These are phyloP conservation scores for Phaeosphaeria sp. DNA, from an alignment of 2,329 filamentous ascomycete species.

Conservation along the genomic window DNA sequence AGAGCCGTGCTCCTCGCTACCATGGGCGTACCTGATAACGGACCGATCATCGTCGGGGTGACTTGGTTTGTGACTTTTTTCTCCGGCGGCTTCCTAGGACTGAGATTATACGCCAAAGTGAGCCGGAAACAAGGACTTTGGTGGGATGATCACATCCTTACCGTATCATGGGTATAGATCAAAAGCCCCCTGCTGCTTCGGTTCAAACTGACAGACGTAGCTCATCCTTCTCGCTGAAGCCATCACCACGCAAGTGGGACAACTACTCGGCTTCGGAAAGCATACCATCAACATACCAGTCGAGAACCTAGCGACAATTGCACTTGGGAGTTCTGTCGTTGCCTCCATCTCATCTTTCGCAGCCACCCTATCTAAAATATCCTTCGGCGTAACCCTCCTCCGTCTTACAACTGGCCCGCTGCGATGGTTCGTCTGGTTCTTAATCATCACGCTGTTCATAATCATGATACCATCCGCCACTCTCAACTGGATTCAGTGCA, in stretches of 20 bases:
- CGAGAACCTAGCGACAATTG: constrained; percentile 22
- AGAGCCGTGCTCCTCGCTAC: constrained; percentile 6
- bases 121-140: constrained; percentile 32
- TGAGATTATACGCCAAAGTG: constrained; percentile 36
- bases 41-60: constrained; percentile 30
- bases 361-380: constrained; percentile 34
- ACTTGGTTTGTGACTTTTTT: constrained; percentile 33
- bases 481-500: constrained; percentile 28
- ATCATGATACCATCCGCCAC: constrained; percentile 33
- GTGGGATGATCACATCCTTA: constrained; percentile 40
- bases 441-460: constrained; percentile 30
- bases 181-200: background rate
- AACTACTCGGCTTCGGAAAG: constrained; percentile 32
- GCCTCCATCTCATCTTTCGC: constrained; percentile 34
- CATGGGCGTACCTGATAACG: constrained; percentile 28
- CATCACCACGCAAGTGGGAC: constrained; percentile 26
- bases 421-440: constrained; percentile 31
- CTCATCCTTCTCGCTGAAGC: constrained; percentile 27
- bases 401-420: constrained; percentile 23
- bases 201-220: constrained; percentile 14
- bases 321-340: constrained; percentile 19
- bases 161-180: constrained; percentile 30
- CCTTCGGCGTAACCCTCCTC: constrained; percentile 36
- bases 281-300: constrained; percentile 20
- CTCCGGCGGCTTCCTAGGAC: constrained; percentile 25